Conservation (phyloP, 148 eudicot species). For the Talinum fruticosum region DNA sequence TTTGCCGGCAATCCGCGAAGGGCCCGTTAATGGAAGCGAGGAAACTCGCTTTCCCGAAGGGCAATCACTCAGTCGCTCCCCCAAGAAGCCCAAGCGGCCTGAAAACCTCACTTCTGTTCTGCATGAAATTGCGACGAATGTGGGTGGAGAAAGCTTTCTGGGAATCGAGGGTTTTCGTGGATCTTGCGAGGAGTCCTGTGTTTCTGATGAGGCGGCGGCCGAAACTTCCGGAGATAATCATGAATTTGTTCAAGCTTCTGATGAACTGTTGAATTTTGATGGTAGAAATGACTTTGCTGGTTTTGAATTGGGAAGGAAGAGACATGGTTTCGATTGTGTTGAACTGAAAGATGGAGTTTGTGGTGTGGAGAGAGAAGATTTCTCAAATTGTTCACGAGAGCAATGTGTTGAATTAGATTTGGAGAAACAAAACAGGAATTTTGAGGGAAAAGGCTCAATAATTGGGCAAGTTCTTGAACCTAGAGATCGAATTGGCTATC, state of each 20-base stretch:
- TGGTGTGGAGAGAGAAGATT: background rate
- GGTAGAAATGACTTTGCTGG: background rate
- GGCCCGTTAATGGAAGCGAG: background rate
- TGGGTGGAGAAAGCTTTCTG: background rate
- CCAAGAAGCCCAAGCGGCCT: conserved; percentile 14
- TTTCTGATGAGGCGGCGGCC: background rate
- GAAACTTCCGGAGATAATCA: conserved; percentile 3
- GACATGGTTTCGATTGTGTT: background rate
- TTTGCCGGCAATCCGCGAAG: background rate
- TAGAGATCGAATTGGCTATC: no score
- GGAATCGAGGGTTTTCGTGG: no score
- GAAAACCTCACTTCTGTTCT: background rate
- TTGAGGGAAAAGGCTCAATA: background rate
- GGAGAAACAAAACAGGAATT: background rate
- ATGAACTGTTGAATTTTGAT: background rate
- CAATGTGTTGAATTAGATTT: background rate
- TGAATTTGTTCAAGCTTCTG: background rate
- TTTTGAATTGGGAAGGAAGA: background rate
- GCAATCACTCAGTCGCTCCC: conserved; percentile 6
- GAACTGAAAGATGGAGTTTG: background rate
- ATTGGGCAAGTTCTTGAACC: no score
- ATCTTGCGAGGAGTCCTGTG: background rate
- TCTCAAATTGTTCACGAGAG: background rate
- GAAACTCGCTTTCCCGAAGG: background rate
- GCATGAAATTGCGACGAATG: background rate